Base-by-base conservation (phyloP, 2,329 filamentous ascomycete genomes). In the Zalaria sp. region DNA sequence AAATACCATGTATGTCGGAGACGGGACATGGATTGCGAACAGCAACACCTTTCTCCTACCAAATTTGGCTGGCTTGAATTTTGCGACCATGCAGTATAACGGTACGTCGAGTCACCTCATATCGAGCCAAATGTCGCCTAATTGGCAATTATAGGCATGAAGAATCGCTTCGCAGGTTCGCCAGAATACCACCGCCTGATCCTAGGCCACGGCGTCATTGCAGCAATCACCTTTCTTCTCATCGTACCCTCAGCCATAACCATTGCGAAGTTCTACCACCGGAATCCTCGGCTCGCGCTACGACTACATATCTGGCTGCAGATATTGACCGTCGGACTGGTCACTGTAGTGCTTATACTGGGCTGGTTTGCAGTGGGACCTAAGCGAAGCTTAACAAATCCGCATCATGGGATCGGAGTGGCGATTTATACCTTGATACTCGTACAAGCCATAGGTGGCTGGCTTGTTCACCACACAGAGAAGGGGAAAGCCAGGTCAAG, bases 11-110 rank as follows among this genome's bases (percentile, higher is more conserved):
- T 71, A 68, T 42, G 83, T 89, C 10, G 83, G 83, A 47, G 84
- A 89, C 57, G 84, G 84, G 25, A 89, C 84, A 29, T 91, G 84
- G 83, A 81, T 88, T 53, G 80, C 81, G 43, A 69, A 72, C 45
- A 80, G 80, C 57, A 85, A 88, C 55, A 78, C 74, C 11, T 91
- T 89, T 57, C 65, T 91, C 41, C 64, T 91, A 40, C 84, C 84
- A 31, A 87, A 87, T 54, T 65, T 91, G 37, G 68, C 79, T 52
- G 83, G 82, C 5, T 62, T 85, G 48, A 84, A 87, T 57, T 84
- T 85, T 58, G 81, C 80, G 39, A 88, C 83, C 4, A 88, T 84
- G 78, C 77, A 73, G 57, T 87, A 86, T 63, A 91, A 91, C 72
- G 84, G 82, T 85, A 64, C 51, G 68, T 53, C 25, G 31, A 38